phyloP scores from a whole-genome alignment of 768 basidiomycete species.

The Suillus discolor region DNA sequence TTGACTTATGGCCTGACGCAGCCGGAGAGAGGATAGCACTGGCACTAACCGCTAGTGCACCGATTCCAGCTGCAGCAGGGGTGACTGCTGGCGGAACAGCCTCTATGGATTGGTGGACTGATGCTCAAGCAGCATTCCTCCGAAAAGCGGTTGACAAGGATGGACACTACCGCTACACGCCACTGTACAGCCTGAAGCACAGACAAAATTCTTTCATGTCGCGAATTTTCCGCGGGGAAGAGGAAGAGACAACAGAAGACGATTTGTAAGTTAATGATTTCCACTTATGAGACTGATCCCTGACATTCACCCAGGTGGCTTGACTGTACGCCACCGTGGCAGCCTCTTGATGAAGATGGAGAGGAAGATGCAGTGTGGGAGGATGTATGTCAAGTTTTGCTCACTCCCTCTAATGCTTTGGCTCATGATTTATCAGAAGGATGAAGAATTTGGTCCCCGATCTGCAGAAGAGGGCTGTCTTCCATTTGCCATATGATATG shows the following conservation, averaged over 20 bases:
- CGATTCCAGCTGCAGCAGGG: constrained; percentile 15
- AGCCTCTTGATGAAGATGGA: constrained; percentile 29
- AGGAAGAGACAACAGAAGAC: constrained; percentile 11
- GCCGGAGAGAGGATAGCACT: constrained; percentile 28
- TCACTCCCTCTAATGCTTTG: neutral
- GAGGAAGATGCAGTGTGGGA: constrained; percentile 17
- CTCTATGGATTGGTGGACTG: constrained; percentile 24
- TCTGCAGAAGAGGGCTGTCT: neutral
- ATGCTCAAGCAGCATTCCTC: constrained; percentile 20
- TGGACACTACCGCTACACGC: constrained; percentile 28
- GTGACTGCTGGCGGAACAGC: constrained; percentile 16
- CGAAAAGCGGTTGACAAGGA: constrained; percentile 24
- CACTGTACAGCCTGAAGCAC: constrained; percentile 27
- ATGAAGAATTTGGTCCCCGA: neutral
- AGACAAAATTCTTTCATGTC: neutral
- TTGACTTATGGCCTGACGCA: constrained; percentile 4
- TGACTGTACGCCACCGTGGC: constrained; percentile 23
- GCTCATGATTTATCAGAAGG: neutral
- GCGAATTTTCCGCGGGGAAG: constrained; percentile 18
- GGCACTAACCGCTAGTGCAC: constrained; percentile 20
- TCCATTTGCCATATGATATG: neutral
- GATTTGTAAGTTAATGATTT: constrained; percentile 18
- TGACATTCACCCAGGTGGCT: constrained; percentile 23
- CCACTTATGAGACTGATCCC: neutral
- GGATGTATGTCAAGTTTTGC: neutral